phyloP scores from a whole-genome alignment of 306 rosid genomes.

The Cicer judaicum region DNA sequence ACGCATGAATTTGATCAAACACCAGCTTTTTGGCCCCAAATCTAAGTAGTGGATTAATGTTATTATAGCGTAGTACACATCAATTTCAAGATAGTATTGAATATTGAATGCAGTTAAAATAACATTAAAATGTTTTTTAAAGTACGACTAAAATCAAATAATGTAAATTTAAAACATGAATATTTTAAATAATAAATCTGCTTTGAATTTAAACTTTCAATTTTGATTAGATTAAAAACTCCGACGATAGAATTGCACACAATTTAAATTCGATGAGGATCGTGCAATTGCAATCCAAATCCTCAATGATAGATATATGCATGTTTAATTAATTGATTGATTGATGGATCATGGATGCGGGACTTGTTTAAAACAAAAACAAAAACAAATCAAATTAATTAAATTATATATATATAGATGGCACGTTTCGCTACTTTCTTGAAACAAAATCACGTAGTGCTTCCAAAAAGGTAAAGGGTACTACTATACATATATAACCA shows the following conservation, averaged over 20 bases:
- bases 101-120: too few relatives aligned
- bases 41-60: constrained; percentile 42
- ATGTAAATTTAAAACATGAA: too few relatives aligned
- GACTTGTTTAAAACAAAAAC: constrained; percentile 27
- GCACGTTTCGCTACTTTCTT: constrained; percentile 46
- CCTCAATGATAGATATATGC: not conserved
- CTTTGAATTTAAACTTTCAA: too few relatives aligned
- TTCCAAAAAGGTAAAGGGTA: constrained; percentile 51
- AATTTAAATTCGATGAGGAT: too few relatives aligned
- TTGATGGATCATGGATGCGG: constrained; percentile 20
- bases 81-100: constrained; percentile 30
- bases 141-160: too few relatives aligned
- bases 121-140: too few relatives aligned
- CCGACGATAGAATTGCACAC: too few relatives aligned
- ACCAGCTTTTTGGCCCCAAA: constrained; percentile 49
- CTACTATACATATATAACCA: constrained; percentile 34
- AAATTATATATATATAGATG: not conserved
- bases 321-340: constrained; percentile 36
- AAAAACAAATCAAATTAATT: constrained; percentile 32
- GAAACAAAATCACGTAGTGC: constrained; percentile 48
- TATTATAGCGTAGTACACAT: not conserved
- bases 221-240: too few relatives aligned
- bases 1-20: constrained; percentile 48
- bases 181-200: too few relatives aligned
- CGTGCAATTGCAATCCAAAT: too few relatives aligned